Base-by-base conservation (phyloP, 1,284 basidiomycete species). In the Termitomyces sp. region DNA sequence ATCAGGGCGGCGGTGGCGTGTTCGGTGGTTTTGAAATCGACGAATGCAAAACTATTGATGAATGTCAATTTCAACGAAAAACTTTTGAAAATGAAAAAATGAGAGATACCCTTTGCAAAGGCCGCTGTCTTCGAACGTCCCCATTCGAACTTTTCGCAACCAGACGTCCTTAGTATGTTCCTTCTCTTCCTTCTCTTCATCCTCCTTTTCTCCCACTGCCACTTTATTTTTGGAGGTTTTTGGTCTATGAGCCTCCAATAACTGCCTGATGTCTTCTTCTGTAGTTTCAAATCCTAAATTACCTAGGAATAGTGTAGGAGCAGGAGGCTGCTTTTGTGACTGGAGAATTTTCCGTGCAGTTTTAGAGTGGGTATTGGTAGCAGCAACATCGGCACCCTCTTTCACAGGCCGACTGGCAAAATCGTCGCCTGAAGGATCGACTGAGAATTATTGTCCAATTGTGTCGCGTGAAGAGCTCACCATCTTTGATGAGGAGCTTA, bases 121-220 rank as follows among this genome's bases (percentile, higher is more conserved):
- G 5, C 94, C 94, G 52, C 83, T 90, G 69, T 98, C 96, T 68
- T 98, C 93, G 62, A 99, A 99, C 15, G 94, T 94, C 1, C 93
- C 94, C 79, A 99, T 80, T 3, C 96, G 84, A 28, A 98, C 78
- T 68, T 94, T 94, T 58, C 91, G 82, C 71, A 98, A 85, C 70
- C 93, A 94, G 50, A 70, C 70, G 58, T 81, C 79, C 43, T 72
- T 69, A 3, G 61, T 64, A 9, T 61, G 67, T 12, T 67, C 63
- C n/a, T 63, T 69, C 26, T 67, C 68, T 13, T 64, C 66, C 8
- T 62, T 68, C 5, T 65, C 68, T 10, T 64, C 17, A 1, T 42
- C 39, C n/a, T 43, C 45, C 21, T 28, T 38, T 40, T 62, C 67
- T 39, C 68, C 67, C 52, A 45, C 54, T 50, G 61, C 66, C 52